phyloP scores from a whole-genome alignment of 2,329 filamentous ascomycete species.

The Rhinocladiella mackenziei region DNA sequence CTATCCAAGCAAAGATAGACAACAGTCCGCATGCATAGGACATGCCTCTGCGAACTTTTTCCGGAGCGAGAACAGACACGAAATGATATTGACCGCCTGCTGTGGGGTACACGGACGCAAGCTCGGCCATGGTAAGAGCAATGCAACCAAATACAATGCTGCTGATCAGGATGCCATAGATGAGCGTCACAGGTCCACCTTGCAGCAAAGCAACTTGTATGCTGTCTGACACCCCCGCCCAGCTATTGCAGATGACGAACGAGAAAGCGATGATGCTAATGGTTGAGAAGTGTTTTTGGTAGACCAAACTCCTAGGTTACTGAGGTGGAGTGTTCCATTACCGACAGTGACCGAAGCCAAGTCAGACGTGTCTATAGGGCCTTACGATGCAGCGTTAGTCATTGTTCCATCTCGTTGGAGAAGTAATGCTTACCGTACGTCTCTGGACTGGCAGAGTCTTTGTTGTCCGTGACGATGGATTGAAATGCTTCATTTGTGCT shows the following conservation, averaged over 20 bases:
- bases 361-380: no score
- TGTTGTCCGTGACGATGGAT: no score
- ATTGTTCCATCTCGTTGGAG: no score
- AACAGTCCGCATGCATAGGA: constrained; percentile 37
- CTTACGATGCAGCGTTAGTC: no score
- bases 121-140: constrained; percentile 36
- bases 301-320: no score
- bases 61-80: constrained; percentile 35
- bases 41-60: constrained; percentile 9
- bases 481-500: no score
- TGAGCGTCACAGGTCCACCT: constrained; percentile 25
- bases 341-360: no score
- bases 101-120: constrained; percentile 40
- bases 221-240: constrained; percentile 27
- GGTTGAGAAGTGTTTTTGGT: no score
- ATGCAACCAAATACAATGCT: constrained; percentile 27
- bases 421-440: no score
- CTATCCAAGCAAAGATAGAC: constrained; percentile 40
- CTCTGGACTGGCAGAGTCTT: no score
- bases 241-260: constrained; percentile 31
- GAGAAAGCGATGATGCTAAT: constrained; percentile 25
- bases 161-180: constrained; percentile 34
- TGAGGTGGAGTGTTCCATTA: no score
- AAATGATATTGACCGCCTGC: constrained; percentile 44
- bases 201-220: constrained; percentile 24